phyloP scores from a whole-genome alignment of 139 green algal species.

The Klebsormidium nitens region DNA sequence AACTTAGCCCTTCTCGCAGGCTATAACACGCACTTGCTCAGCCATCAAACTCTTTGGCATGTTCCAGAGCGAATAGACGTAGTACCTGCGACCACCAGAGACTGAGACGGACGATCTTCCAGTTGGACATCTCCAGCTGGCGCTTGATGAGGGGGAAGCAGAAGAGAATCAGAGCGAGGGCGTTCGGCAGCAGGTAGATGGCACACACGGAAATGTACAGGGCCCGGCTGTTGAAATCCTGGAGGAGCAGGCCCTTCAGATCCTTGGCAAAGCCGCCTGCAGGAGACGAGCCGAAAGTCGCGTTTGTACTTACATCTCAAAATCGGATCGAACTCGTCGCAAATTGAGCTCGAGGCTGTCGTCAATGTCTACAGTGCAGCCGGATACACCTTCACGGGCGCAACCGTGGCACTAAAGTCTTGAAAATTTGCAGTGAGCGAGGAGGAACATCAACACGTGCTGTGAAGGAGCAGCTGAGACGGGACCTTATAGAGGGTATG shows the following conservation, averaged over 20 bases:
- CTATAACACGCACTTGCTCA: background rate
- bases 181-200: constrained; percentile 9
- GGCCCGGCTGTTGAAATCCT: background rate
- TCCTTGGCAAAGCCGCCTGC: background rate
- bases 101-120: background rate
- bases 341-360: background rate
- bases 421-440: too few species aligned
- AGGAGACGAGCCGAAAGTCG: too few species aligned
- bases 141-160: constrained; percentile 4
- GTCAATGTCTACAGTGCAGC: background rate
- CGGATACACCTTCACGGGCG: background rate
- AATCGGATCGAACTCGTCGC: background rate
- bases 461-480: too few species aligned
- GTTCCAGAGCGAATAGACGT: background rate
- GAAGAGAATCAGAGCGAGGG: constrained; percentile 9
- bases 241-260: constrained; percentile 1
- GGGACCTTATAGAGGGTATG: too few species aligned
- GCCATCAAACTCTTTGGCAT: background rate
- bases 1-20: too few species aligned
- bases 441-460: too few species aligned
- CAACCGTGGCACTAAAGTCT: too few species aligned
- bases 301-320: too few species aligned
- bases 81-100: constrained; percentile 26
- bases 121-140: constrained; percentile 18
- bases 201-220: background rate